Evolutionary conservation across 345 rosid genomes (phyloP), one percentile per base, ranked within the genome.

Genomic region (Eutrema yunnanense): DNA sequence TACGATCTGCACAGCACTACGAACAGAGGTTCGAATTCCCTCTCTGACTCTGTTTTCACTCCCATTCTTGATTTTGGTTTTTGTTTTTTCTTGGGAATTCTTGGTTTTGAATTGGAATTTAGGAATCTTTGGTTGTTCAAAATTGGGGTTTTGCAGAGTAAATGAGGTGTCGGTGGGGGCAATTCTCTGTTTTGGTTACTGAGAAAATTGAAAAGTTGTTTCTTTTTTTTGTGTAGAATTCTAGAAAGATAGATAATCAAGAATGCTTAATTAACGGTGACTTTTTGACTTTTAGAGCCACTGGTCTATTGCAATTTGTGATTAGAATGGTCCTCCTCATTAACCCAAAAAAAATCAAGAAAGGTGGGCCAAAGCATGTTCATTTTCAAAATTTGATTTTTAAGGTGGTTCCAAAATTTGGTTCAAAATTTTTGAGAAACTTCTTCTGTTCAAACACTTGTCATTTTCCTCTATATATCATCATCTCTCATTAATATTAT

Each of bases 311-410:
- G 27, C 8, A 12, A 55, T 70, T 54, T 64, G 8, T 52, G 46
- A 9, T 27, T 75, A 36, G 14, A 62, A 46, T 62, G 63, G 79
- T 75, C 74, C 19, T 69, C 37, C 29, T 69, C 37, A 51, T 40
- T 19, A 19, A 19, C 51, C 16, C 4, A 46, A 50, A 53, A 40
- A 41, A 30, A 4, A 33, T 72, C 55, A 59, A 46, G 32, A 76
- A 56, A 29, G 64, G 80, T 77, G 72, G 80, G 76, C 76, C 72
- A 76, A 65, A 48, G 37, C 4, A 49, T 64, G 72, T 71, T 64
- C 16, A 26, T 64, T 76, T 76, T 57, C 65, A 52, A 75, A 53
- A 19, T 9, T 76, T n/a, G 16, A 19, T 9, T 76, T n/a, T n/a
- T n/a, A n/a, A n/a, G n/a, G n/a, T n/a, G n/a, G n/a, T n/a, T n/a